Conservation (phyloP, 257 asterid genomes). For the Anisodus tanguticus region DNA sequence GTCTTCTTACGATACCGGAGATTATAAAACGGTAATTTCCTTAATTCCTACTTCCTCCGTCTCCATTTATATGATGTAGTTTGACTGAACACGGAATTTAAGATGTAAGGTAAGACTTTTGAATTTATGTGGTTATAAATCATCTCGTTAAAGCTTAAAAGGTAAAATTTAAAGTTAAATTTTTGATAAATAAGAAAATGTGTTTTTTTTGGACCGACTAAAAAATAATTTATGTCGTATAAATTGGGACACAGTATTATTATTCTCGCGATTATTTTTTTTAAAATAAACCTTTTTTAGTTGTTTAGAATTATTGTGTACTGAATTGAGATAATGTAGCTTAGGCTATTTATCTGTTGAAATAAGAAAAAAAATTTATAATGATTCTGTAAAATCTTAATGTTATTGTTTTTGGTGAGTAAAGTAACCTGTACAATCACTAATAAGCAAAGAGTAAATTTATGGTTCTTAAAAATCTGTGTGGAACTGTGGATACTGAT, state of each 20-base stretch:
- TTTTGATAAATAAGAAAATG: no score
- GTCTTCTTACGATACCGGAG: constrained; percentile 37
- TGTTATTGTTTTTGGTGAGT: neutral
- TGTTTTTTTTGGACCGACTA: no score
- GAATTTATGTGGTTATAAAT: no score
- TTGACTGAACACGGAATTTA: no score
- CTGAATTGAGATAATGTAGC: neutral
- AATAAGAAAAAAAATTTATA: neutral
- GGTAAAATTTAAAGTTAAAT: no score
- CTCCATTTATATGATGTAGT: no score
- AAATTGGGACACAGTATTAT: no score
- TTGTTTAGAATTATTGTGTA: neutral
- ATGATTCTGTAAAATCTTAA: neutral
- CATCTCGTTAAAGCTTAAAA: no score
- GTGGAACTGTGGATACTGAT: neutral
- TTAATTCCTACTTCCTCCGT: no score
- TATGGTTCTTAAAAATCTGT: neutral
- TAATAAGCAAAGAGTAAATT: neutral
- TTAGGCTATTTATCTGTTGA: neutral
- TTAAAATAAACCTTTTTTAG: neutral
- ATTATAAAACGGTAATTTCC: constrained; percentile 52
- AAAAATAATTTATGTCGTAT: no score
- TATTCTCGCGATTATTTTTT: no score
- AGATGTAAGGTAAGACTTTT: no score
- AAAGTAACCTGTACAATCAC: neutral